These are phyloP conservation scores for Fusarium tupiense DNA, from an alignment of 2,329 filamentous ascomycete genomes.

Conservation along the genomic window DNA sequence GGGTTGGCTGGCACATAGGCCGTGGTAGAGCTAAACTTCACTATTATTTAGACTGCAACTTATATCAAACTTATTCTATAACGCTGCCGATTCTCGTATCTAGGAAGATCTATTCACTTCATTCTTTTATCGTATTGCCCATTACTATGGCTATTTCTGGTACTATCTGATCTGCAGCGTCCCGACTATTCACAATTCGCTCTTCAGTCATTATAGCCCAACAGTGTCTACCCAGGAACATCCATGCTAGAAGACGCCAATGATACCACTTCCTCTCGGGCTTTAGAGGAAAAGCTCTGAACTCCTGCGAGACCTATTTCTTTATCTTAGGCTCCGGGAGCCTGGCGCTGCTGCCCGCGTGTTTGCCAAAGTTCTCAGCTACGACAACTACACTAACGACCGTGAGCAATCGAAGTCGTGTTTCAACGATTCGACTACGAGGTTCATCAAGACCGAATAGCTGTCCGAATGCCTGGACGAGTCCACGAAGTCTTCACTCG, in stretches of 20 bases:
- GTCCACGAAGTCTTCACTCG: rapidly evolving
- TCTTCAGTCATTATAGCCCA: neutral
- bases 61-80: neutral
- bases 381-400: neutral
- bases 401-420: rapidly evolving
- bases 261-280: rapidly evolving
- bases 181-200: neutral
- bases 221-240: neutral
- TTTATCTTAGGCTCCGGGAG: neutral
- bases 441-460: rapidly evolving
- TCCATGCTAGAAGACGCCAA: neutral
- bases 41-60: neutral
- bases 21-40: neutral
- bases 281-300: neutral
- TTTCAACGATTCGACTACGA: neutral
- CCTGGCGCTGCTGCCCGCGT: no score
- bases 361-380: neutral
- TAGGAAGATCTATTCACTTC: rapidly evolving
- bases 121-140: neutral
- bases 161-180: neutral
- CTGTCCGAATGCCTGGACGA: neutral
- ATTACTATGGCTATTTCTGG: neutral
- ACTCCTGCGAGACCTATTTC: neutral
- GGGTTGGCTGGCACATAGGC: neutral
- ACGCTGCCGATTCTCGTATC: neutral